Conservation (phyloP, 768 basidiomycete genomes). For the Macrolepiota dolichaula region DNA sequence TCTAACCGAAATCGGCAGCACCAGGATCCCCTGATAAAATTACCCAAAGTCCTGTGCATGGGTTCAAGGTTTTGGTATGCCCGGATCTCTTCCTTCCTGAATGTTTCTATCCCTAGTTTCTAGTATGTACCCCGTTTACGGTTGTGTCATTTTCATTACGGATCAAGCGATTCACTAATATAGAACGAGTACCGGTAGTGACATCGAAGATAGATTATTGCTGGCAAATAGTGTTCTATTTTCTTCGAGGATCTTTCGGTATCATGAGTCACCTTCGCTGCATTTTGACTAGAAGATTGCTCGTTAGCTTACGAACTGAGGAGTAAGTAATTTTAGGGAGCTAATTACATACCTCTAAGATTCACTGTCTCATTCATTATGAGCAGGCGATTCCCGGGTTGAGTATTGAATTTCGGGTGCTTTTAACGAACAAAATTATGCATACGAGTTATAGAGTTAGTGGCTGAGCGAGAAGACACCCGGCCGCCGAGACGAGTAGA, state of each 20-base stretch:
- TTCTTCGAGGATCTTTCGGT: conserved; percentile 95
- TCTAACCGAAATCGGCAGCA: too few species aligned
- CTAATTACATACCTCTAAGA: conserved; percentile 63
- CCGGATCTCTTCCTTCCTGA: too few species aligned
- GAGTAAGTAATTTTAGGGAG: background rate
- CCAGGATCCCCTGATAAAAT: too few species aligned
- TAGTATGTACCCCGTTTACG: conserved; percentile 60
- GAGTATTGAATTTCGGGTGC: conserved; percentile 75
- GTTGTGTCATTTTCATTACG: conserved; percentile 94
- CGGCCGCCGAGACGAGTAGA: conserved; percentile 97
- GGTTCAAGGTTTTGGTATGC: too few species aligned
- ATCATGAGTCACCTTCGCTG: conserved; percentile 84
- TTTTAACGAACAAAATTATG: conserved; percentile 86
- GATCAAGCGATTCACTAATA: conserved; percentile 91
- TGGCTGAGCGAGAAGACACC: conserved; percentile 66
- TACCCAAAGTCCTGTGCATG: too few species aligned
- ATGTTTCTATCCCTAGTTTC: too few species aligned
- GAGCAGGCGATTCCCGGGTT: conserved; percentile 88
- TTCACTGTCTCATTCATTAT: conserved; percentile 85
- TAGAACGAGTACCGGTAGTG: too few species aligned
- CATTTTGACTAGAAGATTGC: conserved; percentile 82
- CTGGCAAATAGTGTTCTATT: conserved; percentile 90
- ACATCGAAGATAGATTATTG: conserved; percentile 72
- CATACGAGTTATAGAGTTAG: conserved; percentile 80
- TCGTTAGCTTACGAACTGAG: conserved; percentile 74